A percentile compares a stretch with the other conserved stretches of the same genome.
These are phyloP conservation scores for Triangularia verruculosa DNA, from an alignment of 2,329 filamentous ascomycete genomes.

Conservation along the genomic window DNA sequence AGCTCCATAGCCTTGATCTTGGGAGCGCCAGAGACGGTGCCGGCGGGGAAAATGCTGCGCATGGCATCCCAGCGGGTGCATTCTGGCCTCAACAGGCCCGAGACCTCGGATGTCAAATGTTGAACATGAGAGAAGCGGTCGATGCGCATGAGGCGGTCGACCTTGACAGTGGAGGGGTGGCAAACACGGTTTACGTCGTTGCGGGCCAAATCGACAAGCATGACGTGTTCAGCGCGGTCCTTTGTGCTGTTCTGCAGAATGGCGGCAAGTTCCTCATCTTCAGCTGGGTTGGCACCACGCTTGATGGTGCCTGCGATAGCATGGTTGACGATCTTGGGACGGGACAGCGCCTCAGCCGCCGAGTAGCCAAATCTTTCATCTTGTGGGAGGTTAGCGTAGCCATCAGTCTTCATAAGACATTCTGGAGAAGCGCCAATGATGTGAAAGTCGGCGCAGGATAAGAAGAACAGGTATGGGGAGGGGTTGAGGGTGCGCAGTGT, in stretches of 20 bases:
- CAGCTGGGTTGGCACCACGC: slow-evolving; percentile 73
- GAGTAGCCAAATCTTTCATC: slow-evolving; percentile 26
- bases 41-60: slow-evolving; percentile 92
- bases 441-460: slow-evolving; percentile 88
- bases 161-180: slow-evolving; percentile 56
- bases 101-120: slow-evolving; percentile 94
- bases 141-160: slow-evolving; percentile 70
- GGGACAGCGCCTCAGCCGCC: slow-evolving; percentile 18
- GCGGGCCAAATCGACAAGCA: slow-evolving; percentile 73
- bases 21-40: slow-evolving; percentile 90
- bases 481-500: slow-evolving; percentile 97
- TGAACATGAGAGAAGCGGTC: slow-evolving; percentile 97
- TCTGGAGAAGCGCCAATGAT: slow-evolving; percentile 95
- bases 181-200: slow-evolving; percentile 97
- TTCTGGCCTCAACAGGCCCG: slow-evolving; percentile 75
- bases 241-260: slow-evolving; percentile 79
- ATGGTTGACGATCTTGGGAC: slow-evolving; percentile 78
- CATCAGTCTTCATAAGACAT: slow-evolving; percentile 86
- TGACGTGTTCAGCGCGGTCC: slow-evolving; percentile 92
- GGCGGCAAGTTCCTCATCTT: slow-evolving; percentile 75
- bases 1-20: slow-evolving; percentile 97
- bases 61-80: slow-evolving; percentile 95
- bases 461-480: slow-evolving; percentile 94
- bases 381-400: slow-evolving; percentile 44
- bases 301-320: slow-evolving; percentile 95